phyloP scores from a whole-genome alignment of 352 stramenopile genomes.

The Paralagenidium karlingii region DNA sequence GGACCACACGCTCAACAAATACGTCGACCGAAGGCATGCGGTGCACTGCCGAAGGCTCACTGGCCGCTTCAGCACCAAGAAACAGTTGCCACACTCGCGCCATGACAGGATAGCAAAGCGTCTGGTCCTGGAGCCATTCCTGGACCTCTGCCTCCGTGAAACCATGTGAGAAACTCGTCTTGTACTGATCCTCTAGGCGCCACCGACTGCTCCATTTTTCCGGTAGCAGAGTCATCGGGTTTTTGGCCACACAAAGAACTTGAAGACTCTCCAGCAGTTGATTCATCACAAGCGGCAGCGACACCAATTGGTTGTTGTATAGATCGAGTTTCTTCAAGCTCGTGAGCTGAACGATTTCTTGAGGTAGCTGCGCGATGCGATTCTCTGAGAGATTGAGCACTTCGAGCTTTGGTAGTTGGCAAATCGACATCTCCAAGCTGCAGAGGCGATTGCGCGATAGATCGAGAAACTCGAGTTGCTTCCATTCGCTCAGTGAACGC shows the following conservation, averaged over 20 bases:
- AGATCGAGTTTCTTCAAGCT: constrained; percentile 40
- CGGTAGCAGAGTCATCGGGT: constrained; percentile 34
- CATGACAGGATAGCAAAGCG: constrained; percentile 35
- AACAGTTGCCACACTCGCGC: constrained; percentile 29
- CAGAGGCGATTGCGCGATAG: constrained; percentile 35
- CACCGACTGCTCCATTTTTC: constrained; percentile 56
- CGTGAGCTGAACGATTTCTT: constrained; percentile 20
- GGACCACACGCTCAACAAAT: constrained; percentile 27
- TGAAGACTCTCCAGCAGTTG: constrained; percentile 36
- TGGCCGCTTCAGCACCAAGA: no score
- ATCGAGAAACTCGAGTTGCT: constrained; percentile 37
- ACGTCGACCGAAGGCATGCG: no score
- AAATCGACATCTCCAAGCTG: constrained; percentile 32
- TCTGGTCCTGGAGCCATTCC: constrained; percentile 30
- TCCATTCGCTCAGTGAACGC: constrained; percentile 11
- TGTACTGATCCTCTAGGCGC: constrained; percentile 37
- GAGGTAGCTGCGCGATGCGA: constrained; percentile 24
- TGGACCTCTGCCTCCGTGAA: constrained; percentile 37
- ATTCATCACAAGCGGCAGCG: constrained; percentile 40
- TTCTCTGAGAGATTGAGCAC: constrained; percentile 44
- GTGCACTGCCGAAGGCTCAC: no score
- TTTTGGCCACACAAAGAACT: constrained; percentile 35
- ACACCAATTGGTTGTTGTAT: constrained; percentile 39
- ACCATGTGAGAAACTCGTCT: constrained; percentile 25
- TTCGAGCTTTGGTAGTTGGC: constrained; percentile 24